Conservation (phyloP, 164 flowering plant species). For the Stephania cephalantha region DNA sequence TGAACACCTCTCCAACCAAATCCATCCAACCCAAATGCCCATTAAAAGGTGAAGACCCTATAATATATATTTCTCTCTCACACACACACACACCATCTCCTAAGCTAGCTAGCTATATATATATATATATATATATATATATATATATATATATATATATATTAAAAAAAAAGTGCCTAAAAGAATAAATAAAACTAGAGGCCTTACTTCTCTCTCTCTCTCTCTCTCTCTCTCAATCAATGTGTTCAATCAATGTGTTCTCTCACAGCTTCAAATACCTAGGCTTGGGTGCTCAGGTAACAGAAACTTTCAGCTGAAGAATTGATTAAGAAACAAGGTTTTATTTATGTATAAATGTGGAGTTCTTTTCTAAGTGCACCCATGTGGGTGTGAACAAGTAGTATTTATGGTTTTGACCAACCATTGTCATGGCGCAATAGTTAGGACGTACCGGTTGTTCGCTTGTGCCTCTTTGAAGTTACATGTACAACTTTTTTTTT, state of each 20-base stretch:
- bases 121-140: too few relatives aligned
- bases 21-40: constrained; percentile 17
- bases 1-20: constrained; percentile 28
- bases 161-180: not conserved
- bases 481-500: too few relatives aligned
- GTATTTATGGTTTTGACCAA: too few relatives aligned
- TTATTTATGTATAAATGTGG: not conserved
- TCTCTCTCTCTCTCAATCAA: constrained; percentile 9
- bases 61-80: constrained; percentile 25
- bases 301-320: not conserved
- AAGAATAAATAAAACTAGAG: too few relatives aligned
- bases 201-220: constrained; percentile 13
- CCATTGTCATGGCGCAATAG: too few relatives aligned
- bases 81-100: not conserved
- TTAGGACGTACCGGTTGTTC: too few relatives aligned
- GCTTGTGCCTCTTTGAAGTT: too few relatives aligned
- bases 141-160: too few relatives aligned
- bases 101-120: not conserved
- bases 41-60: constrained; percentile 23
- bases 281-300: not conserved
- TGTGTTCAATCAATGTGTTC: not conserved
- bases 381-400: constrained; percentile 31
- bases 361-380: constrained; percentile 28
- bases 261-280: not conserved
- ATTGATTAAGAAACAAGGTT: not conserved